Evolutionary conservation across 345 rosid genomes (phyloP).

Genomic region (Lepidium africanum): DNA sequence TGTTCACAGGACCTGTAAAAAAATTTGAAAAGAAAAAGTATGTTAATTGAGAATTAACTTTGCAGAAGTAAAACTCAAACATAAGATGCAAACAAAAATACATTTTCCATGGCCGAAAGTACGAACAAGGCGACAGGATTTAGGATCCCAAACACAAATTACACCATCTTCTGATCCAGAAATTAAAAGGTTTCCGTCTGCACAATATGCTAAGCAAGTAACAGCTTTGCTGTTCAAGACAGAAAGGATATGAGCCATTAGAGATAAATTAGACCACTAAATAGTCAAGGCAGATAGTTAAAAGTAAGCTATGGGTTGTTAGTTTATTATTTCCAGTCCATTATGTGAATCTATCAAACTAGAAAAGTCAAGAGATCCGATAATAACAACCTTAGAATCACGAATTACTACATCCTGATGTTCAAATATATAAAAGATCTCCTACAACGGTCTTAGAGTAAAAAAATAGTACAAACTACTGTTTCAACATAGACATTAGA

Average conservation of each 20-base stretch:
- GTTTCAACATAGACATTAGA: not conserved
- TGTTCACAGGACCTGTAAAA: conserved; percentile 56
- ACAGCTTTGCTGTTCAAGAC: conserved; percentile 53
- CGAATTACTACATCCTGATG: not conserved
- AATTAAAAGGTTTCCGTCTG: conserved; percentile 47
- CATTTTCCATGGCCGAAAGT: conserved; percentile 61
- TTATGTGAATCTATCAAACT: not conserved
- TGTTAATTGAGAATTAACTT: not conserved
- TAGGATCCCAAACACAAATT: conserved; percentile 61
- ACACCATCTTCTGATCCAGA: conserved; percentile 82
- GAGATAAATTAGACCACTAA: not conserved
- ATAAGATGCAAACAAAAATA: conserved; percentile 18
- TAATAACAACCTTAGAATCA: not conserved
- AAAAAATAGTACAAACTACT: not conserved
- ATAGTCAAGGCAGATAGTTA: not conserved
- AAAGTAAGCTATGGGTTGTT: not conserved
- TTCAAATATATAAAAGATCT: not conserved
- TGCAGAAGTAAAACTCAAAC: not conserved
- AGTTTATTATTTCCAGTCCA: not conserved
- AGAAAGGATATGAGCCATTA: not conserved
- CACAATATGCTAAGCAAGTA: conserved; percentile 61
- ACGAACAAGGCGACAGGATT: conserved; percentile 37
- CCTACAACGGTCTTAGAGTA: not conserved
- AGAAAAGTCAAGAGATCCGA: not conserved
- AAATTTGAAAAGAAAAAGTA: not conserved